Percentiles rank a stretch among this genome's conserved stretches.
Conservation (phyloP, 495 filamentous ascomycete genomes). For the Astrothelium macrocarpum region DNA sequence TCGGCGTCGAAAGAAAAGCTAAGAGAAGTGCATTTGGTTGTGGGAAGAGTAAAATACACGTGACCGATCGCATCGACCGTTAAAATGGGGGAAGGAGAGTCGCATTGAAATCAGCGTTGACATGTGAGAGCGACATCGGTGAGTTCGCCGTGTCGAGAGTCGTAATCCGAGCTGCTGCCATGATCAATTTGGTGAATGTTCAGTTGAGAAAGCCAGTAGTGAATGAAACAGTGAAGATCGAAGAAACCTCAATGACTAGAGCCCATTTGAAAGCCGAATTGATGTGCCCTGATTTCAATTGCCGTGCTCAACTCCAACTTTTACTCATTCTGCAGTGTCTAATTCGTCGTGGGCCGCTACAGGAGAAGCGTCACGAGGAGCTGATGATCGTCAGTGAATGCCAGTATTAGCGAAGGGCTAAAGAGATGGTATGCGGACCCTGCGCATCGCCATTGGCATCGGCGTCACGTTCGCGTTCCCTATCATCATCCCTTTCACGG, state of each 20-base stretch:
- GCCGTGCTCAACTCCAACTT: too few species aligned
- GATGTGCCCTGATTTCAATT: too few species aligned
- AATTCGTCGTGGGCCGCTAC: constrained; percentile 88
- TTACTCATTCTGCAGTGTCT: constrained; percentile 78
- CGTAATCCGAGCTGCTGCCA: neutral
- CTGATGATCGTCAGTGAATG: neutral
- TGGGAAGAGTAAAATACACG: neutral
- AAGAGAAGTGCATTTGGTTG: neutral
- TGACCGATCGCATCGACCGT: neutral
- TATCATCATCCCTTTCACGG: constrained; percentile 41
- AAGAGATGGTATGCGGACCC: constrained; percentile 46
- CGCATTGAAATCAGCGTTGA: neutral
- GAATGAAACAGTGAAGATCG: neutral
- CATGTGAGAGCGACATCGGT: neutral
- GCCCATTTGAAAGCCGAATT: neutral
- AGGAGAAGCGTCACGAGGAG: constrained; percentile 54
- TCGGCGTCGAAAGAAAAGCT: neutral
- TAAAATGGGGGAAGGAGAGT: neutral
- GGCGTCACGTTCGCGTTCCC: constrained; percentile 48
- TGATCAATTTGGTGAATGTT: neutral
- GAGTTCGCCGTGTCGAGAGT: neutral
- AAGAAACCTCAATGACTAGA: too few species aligned
- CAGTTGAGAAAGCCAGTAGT: neutral
- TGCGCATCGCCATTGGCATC: constrained; percentile 79
- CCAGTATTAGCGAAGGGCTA: constrained; percentile 17